phyloP scores from a whole-genome alignment of 768 basidiomycete genomes.

The Russula sp. region DNA sequence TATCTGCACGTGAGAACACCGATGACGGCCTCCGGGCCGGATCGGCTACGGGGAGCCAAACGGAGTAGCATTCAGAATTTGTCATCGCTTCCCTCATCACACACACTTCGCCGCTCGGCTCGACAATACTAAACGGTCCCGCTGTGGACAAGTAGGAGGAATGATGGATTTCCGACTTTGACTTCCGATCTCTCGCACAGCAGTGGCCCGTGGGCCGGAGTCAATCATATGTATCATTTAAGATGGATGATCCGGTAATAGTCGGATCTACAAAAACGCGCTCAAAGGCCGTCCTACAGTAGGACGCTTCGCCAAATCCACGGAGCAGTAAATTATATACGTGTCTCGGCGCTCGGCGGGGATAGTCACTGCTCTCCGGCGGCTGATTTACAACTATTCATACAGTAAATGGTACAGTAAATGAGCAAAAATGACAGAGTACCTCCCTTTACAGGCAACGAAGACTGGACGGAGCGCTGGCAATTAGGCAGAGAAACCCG shows the following conservation, averaged over 20 bases:
- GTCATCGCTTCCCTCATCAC: too few relatives aligned
- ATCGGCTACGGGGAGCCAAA: too few relatives aligned
- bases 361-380: background rate
- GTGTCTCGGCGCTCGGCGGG: too few relatives aligned
- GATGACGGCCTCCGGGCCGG: too few relatives aligned
- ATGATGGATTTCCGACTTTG: background rate
- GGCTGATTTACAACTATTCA: background rate
- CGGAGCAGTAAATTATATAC: too few relatives aligned
- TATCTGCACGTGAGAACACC: too few relatives aligned
- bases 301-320: too few relatives aligned
- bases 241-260: background rate
- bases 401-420: background rate
- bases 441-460: background rate
- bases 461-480: background rate
- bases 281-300: background rate
- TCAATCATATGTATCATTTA: background rate
- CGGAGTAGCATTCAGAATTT: too few relatives aligned
- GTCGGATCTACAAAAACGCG: background rate
- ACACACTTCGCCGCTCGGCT: too few relatives aligned
- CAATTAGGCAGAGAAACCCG: too few relatives aligned
- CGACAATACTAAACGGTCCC: background rate
- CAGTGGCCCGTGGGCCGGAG: background rate
- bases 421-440: too few relatives aligned
- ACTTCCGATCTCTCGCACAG: too few relatives aligned
- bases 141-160: background rate